Base-by-base conservation (phyloP, 2,329 filamentous ascomycete species). In the Ophidiomyces ophidiicola region DNA sequence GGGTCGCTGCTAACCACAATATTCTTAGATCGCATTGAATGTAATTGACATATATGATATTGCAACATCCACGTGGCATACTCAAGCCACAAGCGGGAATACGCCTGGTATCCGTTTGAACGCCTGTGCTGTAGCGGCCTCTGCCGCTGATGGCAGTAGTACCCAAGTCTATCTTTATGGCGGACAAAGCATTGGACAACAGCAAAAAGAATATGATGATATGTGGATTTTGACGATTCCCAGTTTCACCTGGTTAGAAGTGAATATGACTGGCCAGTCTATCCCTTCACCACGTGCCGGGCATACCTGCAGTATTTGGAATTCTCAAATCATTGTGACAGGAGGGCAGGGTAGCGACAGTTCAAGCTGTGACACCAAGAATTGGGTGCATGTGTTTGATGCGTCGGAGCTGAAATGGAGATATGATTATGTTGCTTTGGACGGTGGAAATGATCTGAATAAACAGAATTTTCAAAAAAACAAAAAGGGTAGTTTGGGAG, bases 1-100 rank as follows among this genome's bases (percentile, higher is more conserved):
- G 3, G n/a, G 11, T 19, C n/a, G n/a, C n/a, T n/a, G n/a, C n/a
- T n/a, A 26, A 26, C 24, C n/a, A n/a, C n/a, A n/a, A 26, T n/a
- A 17, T 25, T 6, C n/a, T 23, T 35, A 71, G 68, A 73, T 70
- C 0, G 66, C 70, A 11, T 86, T 88, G 63, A 85, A 77, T 34
- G 69, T 73, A 11, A 78, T 87, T 26, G 80, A 87, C 48, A 74
- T 88, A n/a, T 90, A 84, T 56, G 83, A 90, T 51, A 73, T 88
- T 42, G 79, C 73, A 3, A 70, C 61, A 20, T 68, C 72, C 2
- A 71, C 66, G 5, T 90, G 83, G 83, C 83, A 81, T 53, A 78
- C 76, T 49, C 83, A 90, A 56, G 63, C 70, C 3, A 83, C 82
- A 0, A 67, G 65, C 3, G 75, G 72, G 2, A 66, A 67, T 0